Conservation (phyloP, 345 rosid genomes). For the Alliaria petiolata region DNA sequence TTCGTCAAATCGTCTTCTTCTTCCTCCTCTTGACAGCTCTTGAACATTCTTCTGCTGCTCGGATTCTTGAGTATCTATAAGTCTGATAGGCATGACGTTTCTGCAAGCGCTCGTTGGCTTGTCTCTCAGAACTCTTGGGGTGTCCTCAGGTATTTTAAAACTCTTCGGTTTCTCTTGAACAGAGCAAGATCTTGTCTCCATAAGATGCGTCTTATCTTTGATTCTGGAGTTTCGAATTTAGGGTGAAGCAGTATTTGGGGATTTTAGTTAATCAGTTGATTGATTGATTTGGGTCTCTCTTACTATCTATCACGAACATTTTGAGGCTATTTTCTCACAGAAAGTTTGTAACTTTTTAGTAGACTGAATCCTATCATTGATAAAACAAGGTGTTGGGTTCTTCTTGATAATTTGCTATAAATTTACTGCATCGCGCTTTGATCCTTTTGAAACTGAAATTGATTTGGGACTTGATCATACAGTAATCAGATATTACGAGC, state of each 20-base stretch:
- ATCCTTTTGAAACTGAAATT: neutral
- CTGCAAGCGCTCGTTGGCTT: slow-evolving; percentile 80
- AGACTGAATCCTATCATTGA: neutral
- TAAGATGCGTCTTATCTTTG: neutral
- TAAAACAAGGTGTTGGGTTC: neutral
- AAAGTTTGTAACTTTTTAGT: neutral
- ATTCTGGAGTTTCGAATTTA: neutral
- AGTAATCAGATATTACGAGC: too few species aligned
- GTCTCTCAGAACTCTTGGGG: slow-evolving; percentile 84
- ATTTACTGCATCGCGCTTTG: neutral
- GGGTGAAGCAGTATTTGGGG: neutral
- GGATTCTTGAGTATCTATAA: slow-evolving; percentile 39
- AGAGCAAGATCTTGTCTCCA: neutral
- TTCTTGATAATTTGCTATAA: neutral
- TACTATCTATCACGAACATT: neutral
- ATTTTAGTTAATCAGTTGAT: neutral
- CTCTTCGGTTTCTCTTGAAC: neutral
- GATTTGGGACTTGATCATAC: neutral
- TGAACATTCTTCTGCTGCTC: slow-evolving; percentile 38
- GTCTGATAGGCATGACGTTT: slow-evolving; percentile 55
- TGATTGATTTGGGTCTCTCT: neutral
- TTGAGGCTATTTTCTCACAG: neutral
- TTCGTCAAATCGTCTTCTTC: slow-evolving; percentile 2
- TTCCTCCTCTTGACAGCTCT: slow-evolving; percentile 1
- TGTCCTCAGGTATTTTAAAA: slow-evolving; percentile 52